Evolutionary conservation across 164 flowering plant species (phyloP), one percentile per base, ranked within the genome.

Genomic region (Vitis labrusca): DNA sequence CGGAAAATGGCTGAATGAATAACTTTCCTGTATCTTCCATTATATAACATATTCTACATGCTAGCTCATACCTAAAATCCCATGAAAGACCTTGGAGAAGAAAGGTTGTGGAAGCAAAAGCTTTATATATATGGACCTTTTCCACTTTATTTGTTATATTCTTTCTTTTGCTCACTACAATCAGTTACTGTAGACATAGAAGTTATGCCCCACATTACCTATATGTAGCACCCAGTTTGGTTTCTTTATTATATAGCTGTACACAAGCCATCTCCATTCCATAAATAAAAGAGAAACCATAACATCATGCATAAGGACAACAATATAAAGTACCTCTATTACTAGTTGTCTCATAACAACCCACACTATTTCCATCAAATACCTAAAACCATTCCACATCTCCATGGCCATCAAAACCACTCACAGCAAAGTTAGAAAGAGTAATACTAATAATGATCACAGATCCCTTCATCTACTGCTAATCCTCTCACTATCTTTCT

Each of bases 311-410:
- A 56, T 13, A 50, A 53, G 13, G 56, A 69, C 8, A 23, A 49
- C 30, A 53, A 44, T 30, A 47, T 60, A 70, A 60, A 63, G 53
- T 47, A 56, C 49, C 49, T 54, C 54, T 67, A 52, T 9, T 54
- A 59, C 17, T 63, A 63, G 68, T 58, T 71, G 58, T 50, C 76
- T 70, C 66, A 66, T 51, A 61, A 57, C 66, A 70, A 70, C 56
- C 32, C 62, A 15, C 29, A 62, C 47, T 59, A 57, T 69, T 66
- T 50, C 48, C 5, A n/a, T 47, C 61, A 32, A 17, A 62, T 11
- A 62, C 66, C 70, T 30, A 27, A 68, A 56, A 59, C 1, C 37
- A 27, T 29, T 59, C 37, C n/a, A 53, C 15, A 53, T 14, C 17
- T 37, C 23, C 49, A 17, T 72, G 11, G 27, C 50, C 49, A 66